A percentile compares a stretch with the other conserved stretches of the same genome.
phyloP scores from a whole-genome alignment of 495 filamentous ascomycete genomes.

The Ramalina intermedia region DNA sequence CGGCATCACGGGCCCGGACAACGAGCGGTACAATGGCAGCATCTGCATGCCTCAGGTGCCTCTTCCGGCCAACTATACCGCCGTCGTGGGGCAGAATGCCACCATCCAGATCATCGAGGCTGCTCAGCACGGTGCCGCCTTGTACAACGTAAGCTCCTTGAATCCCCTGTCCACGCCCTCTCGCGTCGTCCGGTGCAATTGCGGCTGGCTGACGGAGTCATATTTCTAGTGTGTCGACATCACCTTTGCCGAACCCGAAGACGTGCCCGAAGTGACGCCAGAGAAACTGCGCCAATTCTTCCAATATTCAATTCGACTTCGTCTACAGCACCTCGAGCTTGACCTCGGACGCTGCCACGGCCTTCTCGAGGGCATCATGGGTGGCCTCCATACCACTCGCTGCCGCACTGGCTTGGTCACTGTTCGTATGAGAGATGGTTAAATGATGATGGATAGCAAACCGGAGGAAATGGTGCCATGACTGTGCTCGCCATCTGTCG shows the following conservation, averaged over 20 bases:
- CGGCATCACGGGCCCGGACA: constrained; percentile 70
- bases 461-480: no score
- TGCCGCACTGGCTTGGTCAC: not conserved
- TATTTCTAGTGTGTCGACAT: constrained; percentile 72
- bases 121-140: constrained; percentile 74
- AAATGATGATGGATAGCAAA: no score
- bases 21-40: constrained; percentile 67
- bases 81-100: constrained; percentile 72
- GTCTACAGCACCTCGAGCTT: constrained; percentile 44
- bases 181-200: not conserved
- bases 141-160: constrained; percentile 66
- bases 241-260: constrained; percentile 60
- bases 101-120: constrained; percentile 90
- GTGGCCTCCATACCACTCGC: constrained; percentile 7
- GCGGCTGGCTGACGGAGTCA: not conserved
- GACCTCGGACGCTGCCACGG: constrained; percentile 9
- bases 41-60: constrained; percentile 86
- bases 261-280: constrained; percentile 56
- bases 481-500: no score
- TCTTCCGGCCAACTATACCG: constrained; percentile 57
- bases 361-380: constrained; percentile 3
- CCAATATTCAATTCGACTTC: constrained; percentile 56
- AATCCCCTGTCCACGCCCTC: not conserved
- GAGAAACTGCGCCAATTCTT: constrained; percentile 81
- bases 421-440: not conserved